A percentile compares a stretch with the other conserved stretches of the same genome.
Conservation (phyloP, 306 rosid genomes). For the Malus domestica region ASM211411v1 NC_041796.1:29568501-29569000, state of each 20-base stretch:
- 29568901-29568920: conserved; percentile 67
- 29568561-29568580: conserved; percentile 76
- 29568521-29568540: conserved; percentile 59
- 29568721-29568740: conserved; percentile 73
- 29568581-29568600: conserved; percentile 67
- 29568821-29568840: conserved; percentile 32
- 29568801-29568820: conserved; percentile 64
- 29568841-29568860: conserved; percentile 73
- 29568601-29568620: conserved; percentile 57
- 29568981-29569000: conserved; percentile 39
- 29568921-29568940: conserved; percentile 64
- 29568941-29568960: conserved; percentile 73
- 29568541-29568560: conserved; percentile 73
- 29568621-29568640: conserved; percentile 79
- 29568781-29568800: conserved; percentile 77
- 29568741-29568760: conserved; percentile 82
- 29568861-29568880: conserved; percentile 50
- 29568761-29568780: conserved; percentile 40
- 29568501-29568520: conserved; percentile 79
- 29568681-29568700: conserved; percentile 60
- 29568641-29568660: conserved; percentile 29
- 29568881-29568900: conserved; percentile 84
- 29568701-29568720: conserved; percentile 59
- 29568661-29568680: conserved; percentile 50
- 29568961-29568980: conserved; percentile 77